Evolutionary conservation across 768 basidiomycete species (phyloP), one percentile per base, ranked within the genome.

Genomic region (Termitomyces sp.): DNA sequence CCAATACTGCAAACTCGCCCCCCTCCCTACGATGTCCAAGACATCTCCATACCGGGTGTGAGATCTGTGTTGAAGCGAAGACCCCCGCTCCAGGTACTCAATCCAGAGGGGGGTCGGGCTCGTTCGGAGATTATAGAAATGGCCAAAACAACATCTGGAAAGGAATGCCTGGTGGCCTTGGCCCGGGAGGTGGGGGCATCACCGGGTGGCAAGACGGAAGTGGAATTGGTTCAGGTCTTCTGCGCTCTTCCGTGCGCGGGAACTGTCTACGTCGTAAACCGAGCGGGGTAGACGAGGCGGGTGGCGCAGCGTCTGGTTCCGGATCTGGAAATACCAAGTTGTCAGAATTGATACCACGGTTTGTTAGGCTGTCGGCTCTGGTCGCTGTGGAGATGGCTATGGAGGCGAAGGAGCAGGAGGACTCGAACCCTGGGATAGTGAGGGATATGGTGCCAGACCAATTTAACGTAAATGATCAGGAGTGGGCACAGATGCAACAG

Each of bases 121-220:
- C 65, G 3, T 69, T 67, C 22, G 60, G 52, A 13, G 63, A 62
- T 22, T 65, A 61, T 61, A 54, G 56, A 59, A 61, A 38, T 39
- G 60, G 56, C n/a, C 62, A 55, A 54, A 48, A 57, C 48, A 69
- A 70, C 58, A 68, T 66, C 44, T 76, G 75, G 75, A 75, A 67
- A 61, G 69, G 69, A 9, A 69, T 72, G 70, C 71, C 74, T 3
- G 75, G 73, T 16, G 71, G 72, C 9, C 67, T 71, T n/a, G 71
- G 69, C 13, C 75, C 73, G 24, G 73, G 70, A 3, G 79, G 78
- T 22, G 81, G 82, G 8, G 84, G 84, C 1, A 80, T 91, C 45
- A 84, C 84, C 1, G 90, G 89, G 3, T 91, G 89, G 87, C 84
- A 86, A 65, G 89, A 91, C 56, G 87, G 88, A 7, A 84, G 81